phyloP scores from a whole-genome alignment of 1,284 basidiomycete genomes.

The Apiotrichum laibachii region DNA sequence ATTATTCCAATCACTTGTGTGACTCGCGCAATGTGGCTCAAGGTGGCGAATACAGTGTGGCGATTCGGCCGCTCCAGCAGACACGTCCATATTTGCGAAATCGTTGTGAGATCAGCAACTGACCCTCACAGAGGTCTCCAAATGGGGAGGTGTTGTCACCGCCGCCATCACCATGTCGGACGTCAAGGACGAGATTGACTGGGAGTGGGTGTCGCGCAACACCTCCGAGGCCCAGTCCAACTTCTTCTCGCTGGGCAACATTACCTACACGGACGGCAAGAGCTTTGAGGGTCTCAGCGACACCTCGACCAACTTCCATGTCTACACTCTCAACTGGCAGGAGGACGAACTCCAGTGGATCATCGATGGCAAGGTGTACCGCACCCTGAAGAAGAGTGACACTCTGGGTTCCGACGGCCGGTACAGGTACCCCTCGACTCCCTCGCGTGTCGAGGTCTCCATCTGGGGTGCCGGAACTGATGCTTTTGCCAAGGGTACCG shows the following conservation, averaged over 20 bases:
- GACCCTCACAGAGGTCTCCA: constrained; percentile 39
- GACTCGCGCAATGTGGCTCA: no score
- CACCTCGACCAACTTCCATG: constrained; percentile 68
- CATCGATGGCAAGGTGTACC: constrained; percentile 67
- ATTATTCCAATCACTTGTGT: no score
- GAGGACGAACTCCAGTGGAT: constrained; percentile 64
- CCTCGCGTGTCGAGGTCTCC: constrained; percentile 72
- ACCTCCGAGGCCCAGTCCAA: constrained; percentile 69
- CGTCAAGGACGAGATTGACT: constrained; percentile 79
- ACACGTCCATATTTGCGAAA: no score
- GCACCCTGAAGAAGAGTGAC: constrained; percentile 63
- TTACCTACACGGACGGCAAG: constrained; percentile 55
- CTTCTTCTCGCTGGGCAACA: constrained; percentile 62
- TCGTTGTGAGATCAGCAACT: constrained; percentile 3
- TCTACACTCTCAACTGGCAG: constrained; percentile 78
- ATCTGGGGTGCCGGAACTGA: constrained; percentile 74
- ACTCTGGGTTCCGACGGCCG: constrained; percentile 54
- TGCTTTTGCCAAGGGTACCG: constrained; percentile 61
- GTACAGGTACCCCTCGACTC: constrained; percentile 67
- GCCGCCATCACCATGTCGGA: constrained; percentile 83
- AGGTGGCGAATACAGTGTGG: no score
- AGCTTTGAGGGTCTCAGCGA: constrained; percentile 57
- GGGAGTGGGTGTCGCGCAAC: constrained; percentile 59
- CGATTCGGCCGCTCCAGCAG: no score
- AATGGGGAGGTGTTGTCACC: constrained; percentile 70